These are phyloP conservation scores for Grigorovia humatica DNA, from an alignment of 805 yeast genomes.

Conservation along the genomic window DNA sequence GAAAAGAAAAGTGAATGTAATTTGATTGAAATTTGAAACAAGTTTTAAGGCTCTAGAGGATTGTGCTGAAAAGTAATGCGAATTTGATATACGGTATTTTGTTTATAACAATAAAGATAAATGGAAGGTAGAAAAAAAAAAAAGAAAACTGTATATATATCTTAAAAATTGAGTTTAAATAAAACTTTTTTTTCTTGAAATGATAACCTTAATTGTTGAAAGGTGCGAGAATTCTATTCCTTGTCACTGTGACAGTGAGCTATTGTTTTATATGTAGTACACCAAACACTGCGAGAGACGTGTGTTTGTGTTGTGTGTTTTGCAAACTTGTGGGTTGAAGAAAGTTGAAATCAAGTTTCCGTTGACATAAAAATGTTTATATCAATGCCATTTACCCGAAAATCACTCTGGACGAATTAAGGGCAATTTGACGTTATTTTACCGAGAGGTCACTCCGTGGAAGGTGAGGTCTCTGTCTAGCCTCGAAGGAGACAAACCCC, in stretches of 20 bases:
- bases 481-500: too few relatives aligned
- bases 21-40: not conserved
- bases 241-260: not conserved
- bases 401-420: not conserved
- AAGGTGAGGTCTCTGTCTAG: too few relatives aligned
- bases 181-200: too few relatives aligned
- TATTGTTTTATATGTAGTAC: too few relatives aligned
- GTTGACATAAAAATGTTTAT: not conserved
- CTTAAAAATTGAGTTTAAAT: not conserved
- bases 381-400: not conserved
- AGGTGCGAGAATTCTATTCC: not conserved
- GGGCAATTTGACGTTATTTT: not conserved
- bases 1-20: not conserved
- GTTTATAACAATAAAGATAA: not conserved
- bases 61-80: too few relatives aligned
- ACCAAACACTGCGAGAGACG: too few relatives aligned
- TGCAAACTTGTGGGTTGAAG: too few relatives aligned
- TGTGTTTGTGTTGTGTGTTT: too few relatives aligned
- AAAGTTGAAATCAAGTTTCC: not conserved
- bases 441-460: not conserved
- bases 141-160: too few relatives aligned
- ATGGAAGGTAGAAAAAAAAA: not conserved
- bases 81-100: too few relatives aligned
- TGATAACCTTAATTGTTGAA: not conserved
- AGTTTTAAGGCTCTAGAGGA: too few relatives aligned